Evolutionary conservation across 345 rosid genomes (phyloP), one percentile per base, ranked within the genome.

Genomic region (Eucalyptus cladocalyx): DNA sequence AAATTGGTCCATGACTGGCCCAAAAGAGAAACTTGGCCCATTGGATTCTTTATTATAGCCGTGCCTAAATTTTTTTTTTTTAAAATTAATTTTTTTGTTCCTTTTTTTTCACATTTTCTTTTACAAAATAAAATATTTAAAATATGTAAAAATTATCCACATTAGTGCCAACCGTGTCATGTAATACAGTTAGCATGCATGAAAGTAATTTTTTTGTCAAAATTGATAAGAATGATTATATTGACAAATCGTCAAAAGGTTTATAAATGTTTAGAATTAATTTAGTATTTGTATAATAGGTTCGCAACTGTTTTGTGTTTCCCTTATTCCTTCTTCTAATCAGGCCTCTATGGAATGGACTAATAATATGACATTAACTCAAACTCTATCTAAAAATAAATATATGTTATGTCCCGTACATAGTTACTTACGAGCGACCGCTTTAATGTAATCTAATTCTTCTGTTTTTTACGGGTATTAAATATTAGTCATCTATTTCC

Each of bases 121-220:
- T 53, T 19, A 8, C 4, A 8, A 53, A 53, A 53, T 19, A 53
- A 2, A 6, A 0, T 4, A 51, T 51, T 51, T 19, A 19, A 53
- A 19, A 53, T 3, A 30, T 62, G 5, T 2, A 6, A 30, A 62
- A 62, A 4, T 30, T 62, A 0, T 7, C 3, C 3, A 13, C 1
- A 0, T 30, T 6, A 13, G 2, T 11, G 2, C 15, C 0, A 6
- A 1, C 2, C 1, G 1, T 19, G 10, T 3, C 4, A 8, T 7
- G 2, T 53, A 53, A 53, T 8, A 53, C 56, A 0, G 1, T 19
- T 0, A 19, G 0, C 4, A 53, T 19, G 56, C 56, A 53, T 1
- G 10, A 53, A 53, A 19, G 2, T 0, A 53, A 19, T 7, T 53
- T 53, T 49, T 53, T 19, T 1, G 2, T 53, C 10, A 60, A 28